These are phyloP conservation scores for Aspergillus nidulans DNA, from an alignment of 495 filamentous ascomycete genomes.

Conservation along the genomic window DNA sequence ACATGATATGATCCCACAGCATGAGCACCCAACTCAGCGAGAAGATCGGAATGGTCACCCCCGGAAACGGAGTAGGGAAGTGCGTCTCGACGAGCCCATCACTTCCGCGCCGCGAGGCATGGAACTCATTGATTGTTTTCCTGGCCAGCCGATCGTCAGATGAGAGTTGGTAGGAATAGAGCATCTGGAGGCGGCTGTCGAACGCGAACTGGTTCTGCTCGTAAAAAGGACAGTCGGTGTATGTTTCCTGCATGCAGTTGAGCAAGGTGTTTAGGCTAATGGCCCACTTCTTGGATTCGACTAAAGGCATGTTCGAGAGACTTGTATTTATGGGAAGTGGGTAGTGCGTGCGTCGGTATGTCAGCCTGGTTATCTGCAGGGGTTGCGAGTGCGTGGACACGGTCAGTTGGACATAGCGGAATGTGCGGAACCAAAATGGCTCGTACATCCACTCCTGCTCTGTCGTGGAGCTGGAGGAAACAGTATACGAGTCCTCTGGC, in stretches of 20 bases:
- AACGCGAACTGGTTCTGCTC: constrained; percentile 29
- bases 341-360: constrained; percentile 18
- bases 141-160: constrained; percentile 24
- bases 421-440: constrained; percentile 28
- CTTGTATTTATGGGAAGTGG: constrained; percentile 19
- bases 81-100: constrained; percentile 25
- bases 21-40: constrained; percentile 24
- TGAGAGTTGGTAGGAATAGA: constrained; percentile 25
- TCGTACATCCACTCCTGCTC: constrained; percentile 10
- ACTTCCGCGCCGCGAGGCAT: constrained; percentile 16
- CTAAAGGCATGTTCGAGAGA: constrained; percentile 5
- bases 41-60: constrained; percentile 24
- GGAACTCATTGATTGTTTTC: constrained; percentile 23
- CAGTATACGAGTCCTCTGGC: constrained; percentile 19
- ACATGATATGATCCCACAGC: constrained; percentile 23
- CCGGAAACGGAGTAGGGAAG: constrained; percentile 17
- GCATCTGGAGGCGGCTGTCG: constrained; percentile 23
- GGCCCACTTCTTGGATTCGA: constrained; percentile 20
- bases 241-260: constrained; percentile 28
- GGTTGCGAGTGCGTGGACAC: neutral
- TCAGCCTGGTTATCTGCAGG: constrained; percentile 7
- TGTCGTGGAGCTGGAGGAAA: neutral
- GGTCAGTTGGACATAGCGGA: constrained; percentile 22
- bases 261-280: constrained; percentile 22
- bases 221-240: constrained; percentile 31